These are phyloP conservation scores for Alnus rubra DNA, from an alignment of 306 rosid species.

Conservation along the genomic window DNA sequence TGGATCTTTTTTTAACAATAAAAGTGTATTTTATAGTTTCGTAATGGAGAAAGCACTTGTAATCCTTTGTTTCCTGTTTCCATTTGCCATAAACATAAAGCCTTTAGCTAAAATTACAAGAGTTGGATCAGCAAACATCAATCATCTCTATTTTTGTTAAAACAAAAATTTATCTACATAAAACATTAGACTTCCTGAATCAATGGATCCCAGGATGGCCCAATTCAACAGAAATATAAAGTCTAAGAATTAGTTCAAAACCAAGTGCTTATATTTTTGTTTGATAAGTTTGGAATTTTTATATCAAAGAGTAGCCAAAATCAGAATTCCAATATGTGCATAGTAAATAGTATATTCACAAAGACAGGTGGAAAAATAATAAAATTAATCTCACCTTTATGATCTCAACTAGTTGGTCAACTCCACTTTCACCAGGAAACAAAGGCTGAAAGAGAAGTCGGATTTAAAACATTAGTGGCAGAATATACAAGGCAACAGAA, in stretches of 20 bases:
- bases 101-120: not conserved
- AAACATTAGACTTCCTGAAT: not conserved
- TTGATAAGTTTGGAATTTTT: slow-evolving; percentile 3
- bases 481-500: slow-evolving; percentile 7
- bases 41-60: not conserved
- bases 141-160: not conserved
- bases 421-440: slow-evolving; percentile 99
- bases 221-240: slow-evolving; percentile 6
- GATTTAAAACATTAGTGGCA: slow-evolving; percentile 15
- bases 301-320: not conserved
- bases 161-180: not conserved
- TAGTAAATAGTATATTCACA: not conserved
- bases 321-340: not conserved
- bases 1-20: not conserved
- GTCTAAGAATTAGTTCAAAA: not conserved
- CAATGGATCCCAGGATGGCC: not conserved
- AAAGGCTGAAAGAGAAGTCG: slow-evolving; percentile 71
- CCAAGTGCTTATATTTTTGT: not conserved
- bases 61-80: not conserved
- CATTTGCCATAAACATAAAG: not conserved
- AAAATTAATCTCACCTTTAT: slow-evolving; percentile 65
- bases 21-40: not conserved
- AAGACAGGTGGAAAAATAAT: not conserved
- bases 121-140: not conserved
- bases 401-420: slow-evolving; percentile 97